These are phyloP conservation scores for Nemania sp. DNA, from an alignment of 2,329 filamentous ascomycete species.

Conservation along the genomic window DNA sequence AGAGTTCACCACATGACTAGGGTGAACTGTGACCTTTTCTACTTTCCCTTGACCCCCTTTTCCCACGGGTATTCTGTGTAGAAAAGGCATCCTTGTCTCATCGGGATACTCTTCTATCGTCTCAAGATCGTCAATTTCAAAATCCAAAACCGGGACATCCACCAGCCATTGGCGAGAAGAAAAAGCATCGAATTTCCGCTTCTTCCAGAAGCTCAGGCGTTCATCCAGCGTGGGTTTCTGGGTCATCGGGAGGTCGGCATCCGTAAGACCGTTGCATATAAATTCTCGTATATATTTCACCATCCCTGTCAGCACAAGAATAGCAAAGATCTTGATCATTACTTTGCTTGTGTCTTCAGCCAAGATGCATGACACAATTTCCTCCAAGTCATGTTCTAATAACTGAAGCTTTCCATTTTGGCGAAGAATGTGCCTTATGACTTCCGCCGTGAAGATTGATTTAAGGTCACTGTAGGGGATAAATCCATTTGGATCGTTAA, in stretches of 20 bases:
- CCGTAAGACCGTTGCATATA: background rate
- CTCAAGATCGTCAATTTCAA: background rate
- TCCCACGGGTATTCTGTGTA: background rate
- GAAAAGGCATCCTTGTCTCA: background rate
- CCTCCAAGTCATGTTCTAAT: background rate
- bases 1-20: background rate
- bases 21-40: background rate
- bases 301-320: background rate
- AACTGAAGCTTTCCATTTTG: background rate
- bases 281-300: background rate
- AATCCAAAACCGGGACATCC: background rate
- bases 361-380: background rate
- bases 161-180: background rate
- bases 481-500: background rate
- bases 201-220: background rate
- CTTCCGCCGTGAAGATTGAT: background rate
- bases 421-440: background rate
- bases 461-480: background rate
- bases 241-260: background rate
- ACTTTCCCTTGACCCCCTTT: background rate
- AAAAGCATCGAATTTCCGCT: background rate
- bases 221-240: background rate
- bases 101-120: background rate
- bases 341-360: background rate
- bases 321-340: conserved; percentile 7